Percentiles rank a stretch among this genome's conserved stretches.
Evolutionary conservation across 805 yeast genomes (phyloP).

Genomic region (Candida awuae): DNA sequence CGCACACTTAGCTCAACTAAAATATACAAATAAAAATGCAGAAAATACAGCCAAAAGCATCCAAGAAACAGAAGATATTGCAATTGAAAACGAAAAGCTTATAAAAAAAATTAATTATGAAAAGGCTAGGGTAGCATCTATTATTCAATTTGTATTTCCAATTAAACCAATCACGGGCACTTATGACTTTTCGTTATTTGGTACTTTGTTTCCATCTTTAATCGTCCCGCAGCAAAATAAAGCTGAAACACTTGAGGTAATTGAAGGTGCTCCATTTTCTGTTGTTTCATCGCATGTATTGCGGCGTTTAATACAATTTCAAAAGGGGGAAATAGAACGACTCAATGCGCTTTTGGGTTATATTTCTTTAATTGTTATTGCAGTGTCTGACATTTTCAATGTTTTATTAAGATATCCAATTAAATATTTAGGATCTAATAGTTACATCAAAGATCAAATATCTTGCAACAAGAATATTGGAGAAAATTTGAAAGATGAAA

Average conservation of each 20-base stretch:
- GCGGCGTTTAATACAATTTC: conserved; percentile 17
- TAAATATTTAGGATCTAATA: conserved; percentile 38
- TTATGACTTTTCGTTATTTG: conserved; percentile 27
- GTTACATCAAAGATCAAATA: conserved; percentile 42
- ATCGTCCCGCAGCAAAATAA: conserved; percentile 3
- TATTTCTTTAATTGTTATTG: conserved; percentile 34
- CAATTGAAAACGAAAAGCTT: conserved; percentile 1
- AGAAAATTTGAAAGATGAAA: background rate
- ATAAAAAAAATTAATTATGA: conserved; percentile 13
- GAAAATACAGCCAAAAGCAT: too few species aligned
- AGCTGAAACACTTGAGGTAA: background rate
- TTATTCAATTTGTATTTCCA: conserved; percentile 27
- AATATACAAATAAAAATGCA: too few species aligned
- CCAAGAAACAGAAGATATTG: conserved; percentile 1
- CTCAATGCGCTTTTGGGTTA: conserved; percentile 44
- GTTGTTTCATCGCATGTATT: conserved; percentile 3
- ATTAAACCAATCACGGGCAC: conserved; percentile 18
- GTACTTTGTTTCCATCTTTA: conserved; percentile 24
- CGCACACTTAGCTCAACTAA: background rate
- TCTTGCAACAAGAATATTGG: conserved; percentile 15
- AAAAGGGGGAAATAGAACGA: conserved; percentile 30
- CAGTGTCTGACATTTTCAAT: conserved; percentile 34
- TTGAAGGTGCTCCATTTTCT: conserved; percentile 1
- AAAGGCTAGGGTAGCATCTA: conserved; percentile 22
- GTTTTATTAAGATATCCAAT: conserved; percentile 44